Base-by-base conservation (phyloP, 345 rosid species). In the Lumnitzera littorea region DNA sequence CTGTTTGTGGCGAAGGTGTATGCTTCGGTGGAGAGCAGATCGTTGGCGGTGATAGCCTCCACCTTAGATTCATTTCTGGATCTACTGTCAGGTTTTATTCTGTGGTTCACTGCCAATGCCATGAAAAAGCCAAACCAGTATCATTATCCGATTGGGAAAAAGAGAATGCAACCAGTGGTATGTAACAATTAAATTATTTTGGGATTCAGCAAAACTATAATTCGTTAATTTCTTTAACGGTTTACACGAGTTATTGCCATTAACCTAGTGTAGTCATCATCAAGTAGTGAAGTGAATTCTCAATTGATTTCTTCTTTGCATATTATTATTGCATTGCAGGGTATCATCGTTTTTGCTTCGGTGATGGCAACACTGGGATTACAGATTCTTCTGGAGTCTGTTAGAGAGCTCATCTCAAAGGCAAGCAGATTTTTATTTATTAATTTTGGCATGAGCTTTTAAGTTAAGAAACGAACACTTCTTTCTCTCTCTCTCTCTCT, bases 131-230 rank as follows among this genome's bases (percentile, higher is more conserved):
- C 89, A 17, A 89, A 89, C 61, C 84, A 74, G 0, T 84, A 75
- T 61, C 65, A 51, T 60, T 87, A 86, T 71, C 96, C 96, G 3
- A 82, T 89, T 53, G 96, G 96, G n/a, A 89, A 87, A 76, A 79
- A 74, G 51, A 70, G 91, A 60, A 89, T 89, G 96, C 96, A 89
- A 47, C 96, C 95, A 6, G 95, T 89, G 74, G 95, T 89, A 75
- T 60, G 77, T 67, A 36, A 6, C 7, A 36, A 20, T 20, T 20
- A 20, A 20, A 20, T 20, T 20, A 20, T 20, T 20, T 20, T 20
- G 20, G 20, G 20, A 20, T 20, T 20, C 20, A 20, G 20, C 20
- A 9, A 36, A 36, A 5, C 5, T 7, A 5, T 51, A 53, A 50
- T 24, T 15, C 12, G 27, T 16, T 43, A 20, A 20, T 20, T 20